Evolutionary conservation across 2,329 filamentous ascomycete genomes (phyloP).

Genomic region (Botrytis tulipae): DNA sequence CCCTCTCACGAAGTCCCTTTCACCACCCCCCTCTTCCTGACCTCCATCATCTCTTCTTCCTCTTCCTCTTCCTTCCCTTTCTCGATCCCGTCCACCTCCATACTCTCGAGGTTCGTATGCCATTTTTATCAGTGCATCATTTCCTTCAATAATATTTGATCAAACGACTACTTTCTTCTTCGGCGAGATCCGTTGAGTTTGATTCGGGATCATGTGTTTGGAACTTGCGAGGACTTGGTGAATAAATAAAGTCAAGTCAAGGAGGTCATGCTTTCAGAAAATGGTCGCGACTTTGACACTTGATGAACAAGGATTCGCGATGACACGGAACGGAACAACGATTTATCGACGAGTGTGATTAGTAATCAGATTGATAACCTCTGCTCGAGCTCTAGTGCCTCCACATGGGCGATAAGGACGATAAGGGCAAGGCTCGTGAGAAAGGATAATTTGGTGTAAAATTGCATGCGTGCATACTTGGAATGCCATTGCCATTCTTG

Average conservation of each 20-base stretch:
- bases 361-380: not conserved
- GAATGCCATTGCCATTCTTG: not conserved
- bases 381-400: not conserved
- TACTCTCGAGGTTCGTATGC: conserved; percentile 40
- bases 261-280: conserved; percentile 12
- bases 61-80: conserved; percentile 24
- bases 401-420: not conserved
- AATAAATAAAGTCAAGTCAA: not conserved
- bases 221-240: not conserved
- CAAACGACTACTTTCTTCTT: conserved; percentile 16
- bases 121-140: conserved; percentile 34
- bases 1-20: conserved; percentile 23
- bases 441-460: not conserved
- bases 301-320: conserved; percentile 11
- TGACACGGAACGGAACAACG: not conserved
- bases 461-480: not conserved
- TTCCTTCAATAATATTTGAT: conserved; percentile 2
- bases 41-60: conserved; percentile 17
- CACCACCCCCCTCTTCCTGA: conserved; percentile 19
- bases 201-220: conserved; percentile 9
- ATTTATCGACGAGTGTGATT: not conserved
- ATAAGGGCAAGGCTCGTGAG: not conserved
- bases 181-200: not conserved
- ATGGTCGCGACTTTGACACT: conserved; percentile 4
- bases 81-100: conserved; percentile 30